phyloP scores from a whole-genome alignment of 139 green algal genomes.

The Parachlorella kessleri region DNA sequence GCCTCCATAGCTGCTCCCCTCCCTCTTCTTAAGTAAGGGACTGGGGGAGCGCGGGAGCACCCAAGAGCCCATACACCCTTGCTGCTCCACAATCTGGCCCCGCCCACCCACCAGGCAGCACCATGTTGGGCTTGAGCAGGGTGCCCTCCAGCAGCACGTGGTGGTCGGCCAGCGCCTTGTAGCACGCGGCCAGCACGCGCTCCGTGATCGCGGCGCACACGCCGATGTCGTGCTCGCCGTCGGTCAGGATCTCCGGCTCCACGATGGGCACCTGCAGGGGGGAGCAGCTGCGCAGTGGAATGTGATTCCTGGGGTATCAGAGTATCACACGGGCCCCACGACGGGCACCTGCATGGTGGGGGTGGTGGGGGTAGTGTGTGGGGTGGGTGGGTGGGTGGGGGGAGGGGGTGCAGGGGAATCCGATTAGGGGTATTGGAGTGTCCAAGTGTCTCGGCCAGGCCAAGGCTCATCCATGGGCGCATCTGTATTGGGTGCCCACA shows the following conservation, averaged over 20 bases:
- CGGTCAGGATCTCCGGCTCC: slow-evolving; percentile 88
- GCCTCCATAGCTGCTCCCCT: too few species aligned
- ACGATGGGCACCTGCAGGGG: slow-evolving; percentile 79
- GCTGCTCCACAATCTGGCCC: neutral
- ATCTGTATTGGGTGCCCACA: too few species aligned
- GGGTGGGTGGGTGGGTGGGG: neutral
- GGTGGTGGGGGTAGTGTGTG: too few species aligned
- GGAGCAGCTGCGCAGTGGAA: neutral
- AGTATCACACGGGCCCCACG: neutral
- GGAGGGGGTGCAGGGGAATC: neutral
- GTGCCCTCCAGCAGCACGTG: slow-evolving; percentile 90
- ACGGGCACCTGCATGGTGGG: neutral
- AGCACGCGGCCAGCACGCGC: slow-evolving; percentile 49
- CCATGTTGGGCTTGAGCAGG: slow-evolving; percentile 94
- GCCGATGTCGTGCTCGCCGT: slow-evolving; percentile 83
- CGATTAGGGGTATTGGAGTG: too few species aligned
- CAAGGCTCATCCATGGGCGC: too few species aligned
- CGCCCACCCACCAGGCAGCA: slow-evolving; percentile 35
- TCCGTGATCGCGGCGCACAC: slow-evolving; percentile 53
- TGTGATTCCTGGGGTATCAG: neutral
- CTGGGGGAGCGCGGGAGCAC: too few species aligned
- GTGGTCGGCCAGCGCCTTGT: slow-evolving; percentile 83
- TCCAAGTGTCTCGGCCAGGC: too few species aligned
- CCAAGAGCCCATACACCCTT: too few species aligned
- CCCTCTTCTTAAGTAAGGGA: too few species aligned